A percentile compares a stretch with the other conserved stretches of the same genome.
Evolutionary conservation across 78 protist species (phyloP).

Genomic region (Isochrysis galbana): DNA sequence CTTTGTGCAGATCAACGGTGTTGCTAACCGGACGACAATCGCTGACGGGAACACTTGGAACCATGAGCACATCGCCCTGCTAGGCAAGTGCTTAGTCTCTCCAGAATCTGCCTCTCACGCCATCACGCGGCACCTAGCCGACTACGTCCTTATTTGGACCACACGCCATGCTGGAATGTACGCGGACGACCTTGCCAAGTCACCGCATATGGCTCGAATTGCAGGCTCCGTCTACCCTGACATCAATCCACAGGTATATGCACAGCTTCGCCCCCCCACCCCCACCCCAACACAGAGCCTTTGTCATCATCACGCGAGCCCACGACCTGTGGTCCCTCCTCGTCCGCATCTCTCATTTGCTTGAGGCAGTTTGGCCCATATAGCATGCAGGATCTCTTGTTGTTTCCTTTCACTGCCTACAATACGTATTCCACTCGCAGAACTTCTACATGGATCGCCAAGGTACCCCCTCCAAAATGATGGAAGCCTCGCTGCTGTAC

Average conservation of each 20-base stretch:
- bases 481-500: neutral
- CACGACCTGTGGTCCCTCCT: too few relatives aligned
- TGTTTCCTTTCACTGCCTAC: too few relatives aligned
- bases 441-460: neutral
- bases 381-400: too few relatives aligned
- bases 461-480: neutral
- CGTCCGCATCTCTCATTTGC: too few relatives aligned
- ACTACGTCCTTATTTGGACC: conserved; percentile 25
- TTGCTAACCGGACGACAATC: conserved; percentile 55
- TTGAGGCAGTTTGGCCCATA: too few relatives aligned
- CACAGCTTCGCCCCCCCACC: too few relatives aligned
- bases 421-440: too few relatives aligned
- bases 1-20: conserved; percentile 59
- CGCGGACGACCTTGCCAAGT: conserved; percentile 29
- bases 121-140: conserved; percentile 1
- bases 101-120: neutral
- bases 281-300: too few relatives aligned
- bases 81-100: conserved; percentile 18
- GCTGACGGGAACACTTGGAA: conserved; percentile 61
- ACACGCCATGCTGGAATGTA: neutral
- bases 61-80: conserved; percentile 45
- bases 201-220: conserved; percentile 39
- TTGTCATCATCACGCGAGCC: too few relatives aligned
- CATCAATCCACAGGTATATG: too few relatives aligned
- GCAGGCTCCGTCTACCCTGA: neutral